These are phyloP conservation scores for Metschnikowia aberdeeniae DNA, from an alignment of 805 yeast species.

Conservation along the genomic window DNA sequence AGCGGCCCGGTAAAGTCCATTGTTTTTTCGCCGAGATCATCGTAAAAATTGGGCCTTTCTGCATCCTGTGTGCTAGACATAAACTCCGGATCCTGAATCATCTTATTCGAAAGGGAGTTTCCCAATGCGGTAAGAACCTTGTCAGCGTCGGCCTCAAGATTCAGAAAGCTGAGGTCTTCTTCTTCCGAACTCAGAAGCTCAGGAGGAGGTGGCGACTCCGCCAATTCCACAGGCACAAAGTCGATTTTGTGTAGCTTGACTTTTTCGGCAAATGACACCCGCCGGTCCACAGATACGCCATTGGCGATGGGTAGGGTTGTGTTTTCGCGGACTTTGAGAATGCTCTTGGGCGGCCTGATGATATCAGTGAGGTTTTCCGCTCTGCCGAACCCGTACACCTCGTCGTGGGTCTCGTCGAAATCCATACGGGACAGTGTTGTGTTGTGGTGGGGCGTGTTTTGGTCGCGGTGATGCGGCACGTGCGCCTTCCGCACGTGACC, in stretches of 20 bases:
- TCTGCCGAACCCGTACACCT: conserved; percentile 1
- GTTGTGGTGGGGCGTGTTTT: background rate
- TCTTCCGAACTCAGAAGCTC: conserved; percentile 8
- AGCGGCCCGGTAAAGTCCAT: conserved; percentile 30
- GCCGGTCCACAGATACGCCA: conserved; percentile 23
- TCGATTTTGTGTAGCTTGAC: conserved; percentile 61
- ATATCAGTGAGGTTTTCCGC: conserved; percentile 4
- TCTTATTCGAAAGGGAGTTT: background rate
- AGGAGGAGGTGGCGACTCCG: conserved; percentile 1
- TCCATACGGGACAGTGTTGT: background rate
- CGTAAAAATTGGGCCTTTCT: background rate
- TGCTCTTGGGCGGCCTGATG: conserved; percentile 11
- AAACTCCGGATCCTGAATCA: conserved; percentile 7
- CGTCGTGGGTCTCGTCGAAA: background rate
- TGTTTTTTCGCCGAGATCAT: conserved; percentile 18
- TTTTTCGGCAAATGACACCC: conserved; percentile 78
- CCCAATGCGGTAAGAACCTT: conserved; percentile 8
- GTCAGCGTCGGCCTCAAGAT: conserved; percentile 20
- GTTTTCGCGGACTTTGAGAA: conserved; percentile 14
- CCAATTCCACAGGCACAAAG: conserved; percentile 23
- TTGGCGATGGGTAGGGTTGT: conserved; percentile 10
- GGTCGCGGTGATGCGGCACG: background rate
- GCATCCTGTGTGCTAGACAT: conserved; percentile 1
- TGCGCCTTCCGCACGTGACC: too few species aligned
- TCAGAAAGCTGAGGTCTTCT: conserved; percentile 14